These are phyloP conservation scores for Kalmusia sp. DNA, from an alignment of 2,329 filamentous ascomycete species.

Conservation along the genomic window DNA sequence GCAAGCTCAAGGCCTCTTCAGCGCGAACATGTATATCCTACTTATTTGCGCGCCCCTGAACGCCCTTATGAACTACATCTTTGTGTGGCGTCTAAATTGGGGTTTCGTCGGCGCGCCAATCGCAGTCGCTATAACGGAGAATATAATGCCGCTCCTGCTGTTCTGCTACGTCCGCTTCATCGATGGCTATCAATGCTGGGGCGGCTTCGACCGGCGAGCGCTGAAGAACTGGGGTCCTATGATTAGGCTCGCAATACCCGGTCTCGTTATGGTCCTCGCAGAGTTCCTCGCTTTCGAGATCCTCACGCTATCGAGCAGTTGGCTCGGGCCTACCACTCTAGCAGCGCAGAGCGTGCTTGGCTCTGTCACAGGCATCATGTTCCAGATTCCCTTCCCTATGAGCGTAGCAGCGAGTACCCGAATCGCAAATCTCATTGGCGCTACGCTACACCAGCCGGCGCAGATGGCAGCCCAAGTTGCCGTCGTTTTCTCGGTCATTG, in stretches of 20 bases:
- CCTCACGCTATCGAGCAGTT: constrained; percentile 80
- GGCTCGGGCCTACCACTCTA: constrained; percentile 78
- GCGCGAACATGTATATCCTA: constrained; percentile 81
- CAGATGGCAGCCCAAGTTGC: constrained; percentile 81
- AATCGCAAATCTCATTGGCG: constrained; percentile 90
- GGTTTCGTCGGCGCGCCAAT: constrained; percentile 80
- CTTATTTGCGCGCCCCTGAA: constrained; percentile 84
- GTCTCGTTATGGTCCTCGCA: constrained; percentile 91
- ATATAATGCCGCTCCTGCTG: constrained; percentile 74
- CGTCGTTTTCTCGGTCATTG: constrained; percentile 68
- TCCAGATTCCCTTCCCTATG: constrained; percentile 91
- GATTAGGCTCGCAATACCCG: constrained; percentile 86
- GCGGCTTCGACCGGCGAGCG: constrained; percentile 74
- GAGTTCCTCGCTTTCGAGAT: constrained; percentile 95
- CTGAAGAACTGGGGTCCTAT: constrained; percentile 81
- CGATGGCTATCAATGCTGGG: constrained; percentile 79
- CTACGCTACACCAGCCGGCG: constrained; percentile 79
- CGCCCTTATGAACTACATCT: constrained; percentile 78
- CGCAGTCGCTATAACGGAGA: constrained; percentile 78
- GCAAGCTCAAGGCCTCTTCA: constrained; percentile 88
- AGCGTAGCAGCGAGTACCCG: constrained; percentile 88
- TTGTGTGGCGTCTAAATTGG: constrained; percentile 69
- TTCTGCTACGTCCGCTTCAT: constrained; percentile 77
- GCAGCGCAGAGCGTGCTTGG: constrained; percentile 88
- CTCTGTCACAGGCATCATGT: constrained; percentile 80